Evolutionary conservation across 2,329 filamentous ascomycete genomes (phyloP).

Genomic region (Rosellinia necatrix): DNA sequence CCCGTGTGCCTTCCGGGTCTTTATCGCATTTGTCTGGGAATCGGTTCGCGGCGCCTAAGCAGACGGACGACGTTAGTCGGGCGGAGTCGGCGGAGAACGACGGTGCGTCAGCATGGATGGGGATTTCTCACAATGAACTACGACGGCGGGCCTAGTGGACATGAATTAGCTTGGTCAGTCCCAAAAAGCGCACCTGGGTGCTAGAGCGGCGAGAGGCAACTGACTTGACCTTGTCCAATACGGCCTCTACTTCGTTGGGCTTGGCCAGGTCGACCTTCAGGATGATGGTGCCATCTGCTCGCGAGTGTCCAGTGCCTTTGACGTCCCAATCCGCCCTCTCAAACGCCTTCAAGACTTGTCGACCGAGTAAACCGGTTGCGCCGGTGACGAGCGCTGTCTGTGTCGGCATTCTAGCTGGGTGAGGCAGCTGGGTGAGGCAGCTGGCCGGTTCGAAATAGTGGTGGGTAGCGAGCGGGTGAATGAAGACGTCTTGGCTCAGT

Average conservation of each 20-base stretch:
- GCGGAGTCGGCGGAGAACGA: neutral
- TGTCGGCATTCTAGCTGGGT: slow-evolving; percentile 38
- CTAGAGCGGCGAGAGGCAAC: neutral
- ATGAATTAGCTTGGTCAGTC: slow-evolving; percentile 25
- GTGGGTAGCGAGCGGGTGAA: too few relatives aligned
- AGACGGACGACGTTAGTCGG: neutral
- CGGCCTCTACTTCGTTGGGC: slow-evolving; percentile 51
- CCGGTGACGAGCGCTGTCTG: slow-evolving; percentile 77
- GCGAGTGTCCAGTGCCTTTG: slow-evolving; percentile 73
- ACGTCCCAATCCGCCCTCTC: slow-evolving; percentile 68
- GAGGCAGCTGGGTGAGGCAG: neutral
- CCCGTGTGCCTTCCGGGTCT: slow-evolving; percentile 74
- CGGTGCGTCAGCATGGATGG: neutral
- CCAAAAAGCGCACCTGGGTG: neutral
- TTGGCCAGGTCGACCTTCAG: slow-evolving; percentile 62
- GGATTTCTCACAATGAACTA: slow-evolving; percentile 74
- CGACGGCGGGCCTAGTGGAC: slow-evolving; percentile 67
- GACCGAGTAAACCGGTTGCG: slow-evolving; percentile 81
- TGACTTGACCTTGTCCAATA: slow-evolving; percentile 62
- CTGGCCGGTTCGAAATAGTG: too few relatives aligned
- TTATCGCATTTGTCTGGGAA: slow-evolving; percentile 85
- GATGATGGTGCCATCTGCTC: slow-evolving; percentile 71
- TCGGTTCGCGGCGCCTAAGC: slow-evolving; percentile 78
- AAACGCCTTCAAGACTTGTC: slow-evolving; percentile 76
- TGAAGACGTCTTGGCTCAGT: too few relatives aligned